Conservation (phyloP, 805 yeast species). For the Pichia deserticola region DNA sequence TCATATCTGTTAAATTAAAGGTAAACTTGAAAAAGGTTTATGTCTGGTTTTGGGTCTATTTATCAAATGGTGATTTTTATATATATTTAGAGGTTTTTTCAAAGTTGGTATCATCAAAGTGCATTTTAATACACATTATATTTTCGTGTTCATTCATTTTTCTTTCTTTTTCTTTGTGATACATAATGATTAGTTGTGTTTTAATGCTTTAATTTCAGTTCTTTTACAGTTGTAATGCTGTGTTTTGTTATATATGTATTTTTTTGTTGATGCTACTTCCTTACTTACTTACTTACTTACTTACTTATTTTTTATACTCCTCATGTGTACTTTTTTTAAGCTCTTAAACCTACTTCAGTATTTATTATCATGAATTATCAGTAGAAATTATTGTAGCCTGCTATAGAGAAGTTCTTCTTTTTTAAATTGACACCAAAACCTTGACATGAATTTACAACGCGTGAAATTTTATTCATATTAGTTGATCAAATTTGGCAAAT, state of each 20-base stretch:
- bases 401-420: no score
- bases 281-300: background rate
- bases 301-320: background rate
- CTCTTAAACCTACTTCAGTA: no score
- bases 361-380: no score
- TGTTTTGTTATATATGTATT: background rate
- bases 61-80: constrained; percentile 7
- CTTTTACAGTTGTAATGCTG: background rate
- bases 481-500: no score
- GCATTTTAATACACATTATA: background rate
- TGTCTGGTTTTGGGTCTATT: constrained; percentile 4
- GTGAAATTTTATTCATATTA: background rate
- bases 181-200: constrained; percentile 7
- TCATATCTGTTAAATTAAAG: background rate
- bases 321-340: background rate
- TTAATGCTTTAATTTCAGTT: constrained; percentile 11
- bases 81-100: background rate
- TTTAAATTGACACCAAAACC: no score
- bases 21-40: background rate
- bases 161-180: background rate
- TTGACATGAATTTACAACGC: background rate
- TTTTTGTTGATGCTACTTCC: background rate
- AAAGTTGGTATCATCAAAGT: background rate
- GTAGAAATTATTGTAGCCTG: no score
- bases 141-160: background rate